A percentile compares a stretch with the other conserved stretches of the same genome.
phyloP scores from a whole-genome alignment of 306 rosid genomes.

The Quercus aquifolioides region DNA sequence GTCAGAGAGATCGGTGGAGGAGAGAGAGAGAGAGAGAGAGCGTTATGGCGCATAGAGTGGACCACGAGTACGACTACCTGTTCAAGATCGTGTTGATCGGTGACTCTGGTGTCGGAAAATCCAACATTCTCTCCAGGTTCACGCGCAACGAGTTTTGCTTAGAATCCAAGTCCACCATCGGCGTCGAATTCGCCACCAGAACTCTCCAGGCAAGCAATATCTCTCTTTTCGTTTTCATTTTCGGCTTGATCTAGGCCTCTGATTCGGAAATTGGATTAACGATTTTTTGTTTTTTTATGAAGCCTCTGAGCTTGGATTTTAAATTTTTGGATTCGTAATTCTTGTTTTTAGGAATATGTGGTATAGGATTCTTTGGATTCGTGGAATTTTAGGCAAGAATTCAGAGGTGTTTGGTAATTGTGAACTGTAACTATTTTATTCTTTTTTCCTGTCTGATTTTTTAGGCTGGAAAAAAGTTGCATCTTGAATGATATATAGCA shows the following conservation, averaged over 20 bases:
- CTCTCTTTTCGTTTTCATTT: neutral
- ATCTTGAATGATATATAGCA: neutral
- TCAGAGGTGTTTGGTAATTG: neutral
- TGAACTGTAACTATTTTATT: neutral
- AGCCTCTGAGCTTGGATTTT: neutral
- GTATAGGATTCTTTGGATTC: neutral
- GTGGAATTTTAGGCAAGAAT: neutral
- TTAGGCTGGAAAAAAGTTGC: neutral
- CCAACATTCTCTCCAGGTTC: slow-evolving; percentile 94
- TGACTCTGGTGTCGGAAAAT: slow-evolving; percentile 96
- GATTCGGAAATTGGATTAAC: neutral
- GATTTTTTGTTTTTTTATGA: neutral
- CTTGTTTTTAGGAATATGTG: neutral
- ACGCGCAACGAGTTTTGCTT: slow-evolving; percentile 96
- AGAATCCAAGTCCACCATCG: slow-evolving; percentile 97
- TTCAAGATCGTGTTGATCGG: slow-evolving; percentile 99
- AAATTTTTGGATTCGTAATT: neutral
- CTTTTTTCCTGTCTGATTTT: neutral
- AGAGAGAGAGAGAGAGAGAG: slow-evolving; percentile 38
- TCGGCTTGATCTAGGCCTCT: neutral
- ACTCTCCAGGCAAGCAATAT: slow-evolving; percentile 73
- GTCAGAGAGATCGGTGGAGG: slow-evolving; percentile 49
- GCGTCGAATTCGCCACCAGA: slow-evolving; percentile 95
- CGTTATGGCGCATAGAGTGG: slow-evolving; percentile 86
- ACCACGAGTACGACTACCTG: slow-evolving; percentile 92